Evolutionary conservation across 208 protist genomes (phyloP).

Genomic region (Strigomonas culicis): DNA sequence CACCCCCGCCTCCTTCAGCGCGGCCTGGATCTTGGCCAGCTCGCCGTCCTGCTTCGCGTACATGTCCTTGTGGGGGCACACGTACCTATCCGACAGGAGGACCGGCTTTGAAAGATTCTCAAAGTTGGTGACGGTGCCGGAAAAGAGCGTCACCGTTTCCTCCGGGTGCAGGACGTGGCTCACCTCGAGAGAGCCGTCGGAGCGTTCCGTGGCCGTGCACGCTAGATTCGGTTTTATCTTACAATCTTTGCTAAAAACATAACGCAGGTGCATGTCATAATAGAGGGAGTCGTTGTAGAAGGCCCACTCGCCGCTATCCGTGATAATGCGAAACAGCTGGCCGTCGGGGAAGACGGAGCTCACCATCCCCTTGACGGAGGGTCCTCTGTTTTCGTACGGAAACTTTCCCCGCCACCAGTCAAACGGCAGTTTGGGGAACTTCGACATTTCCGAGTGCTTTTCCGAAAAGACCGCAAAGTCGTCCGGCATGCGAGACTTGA

Average conservation of each 20-base stretch:
- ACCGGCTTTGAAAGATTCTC: conserved; percentile 30
- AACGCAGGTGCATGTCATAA: conserved; percentile 50
- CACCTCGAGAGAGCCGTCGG: conserved; percentile 15
- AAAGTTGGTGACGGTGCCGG: conserved; percentile 42
- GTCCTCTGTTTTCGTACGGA: conserved; percentile 22
- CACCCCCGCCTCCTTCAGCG: conserved; percentile 4
- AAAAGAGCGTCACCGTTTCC: conserved; percentile 44
- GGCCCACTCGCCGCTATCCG: conserved; percentile 46
- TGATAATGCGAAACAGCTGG: conserved; percentile 57
- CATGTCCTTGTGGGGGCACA: background rate
- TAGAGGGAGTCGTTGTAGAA: conserved; percentile 59
- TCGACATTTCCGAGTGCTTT: background rate
- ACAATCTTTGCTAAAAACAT: conserved; percentile 29
- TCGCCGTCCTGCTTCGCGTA: conserved; percentile 1
- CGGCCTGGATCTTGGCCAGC: background rate
- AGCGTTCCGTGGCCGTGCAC: conserved; percentile 2
- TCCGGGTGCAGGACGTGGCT: conserved; percentile 35
- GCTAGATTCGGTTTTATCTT: conserved; percentile 26
- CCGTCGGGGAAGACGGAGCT: conserved; percentile 44
- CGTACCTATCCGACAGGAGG: conserved; percentile 9
- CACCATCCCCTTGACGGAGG: conserved; percentile 26
- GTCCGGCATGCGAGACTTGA: background rate
- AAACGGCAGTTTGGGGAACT: conserved; percentile 9
- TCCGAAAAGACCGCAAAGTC: conserved; percentile 24
- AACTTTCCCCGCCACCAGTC: conserved; percentile 18